Conservation (phyloP, 148 eudicot species). For the Nyssa sinensis region DNA sequence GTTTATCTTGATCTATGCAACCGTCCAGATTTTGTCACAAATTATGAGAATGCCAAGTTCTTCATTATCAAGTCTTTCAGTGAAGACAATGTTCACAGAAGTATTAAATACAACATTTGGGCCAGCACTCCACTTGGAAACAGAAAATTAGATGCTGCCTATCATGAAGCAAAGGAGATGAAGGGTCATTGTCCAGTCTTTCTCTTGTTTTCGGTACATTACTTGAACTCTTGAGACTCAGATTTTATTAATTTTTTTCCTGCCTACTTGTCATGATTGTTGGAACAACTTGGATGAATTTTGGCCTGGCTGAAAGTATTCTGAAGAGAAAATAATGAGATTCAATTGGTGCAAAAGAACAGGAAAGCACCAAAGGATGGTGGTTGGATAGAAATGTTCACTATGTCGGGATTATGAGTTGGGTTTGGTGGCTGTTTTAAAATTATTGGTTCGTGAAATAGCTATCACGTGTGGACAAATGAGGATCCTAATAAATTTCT, state of each 20-base stretch:
- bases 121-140: constrained; percentile 97
- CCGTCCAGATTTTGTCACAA: constrained; percentile 62
- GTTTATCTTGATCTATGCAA: constrained; percentile 48
- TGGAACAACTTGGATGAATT: not conserved
- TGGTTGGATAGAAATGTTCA: not conserved
- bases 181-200: constrained; percentile 69
- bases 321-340: not conserved
- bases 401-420: not conserved
- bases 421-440: not conserved
- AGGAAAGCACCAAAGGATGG: not conserved
- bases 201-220: constrained; percentile 88
- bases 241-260: not conserved
- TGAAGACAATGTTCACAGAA: constrained; percentile 95
- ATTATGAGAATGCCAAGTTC: constrained; percentile 81
- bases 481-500: too few species aligned
- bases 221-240: constrained; percentile 16
- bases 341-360: not conserved
- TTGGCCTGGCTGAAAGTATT: not conserved
- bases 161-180: constrained; percentile 66
- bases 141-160: constrained; percentile 88
- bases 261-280: not conserved
- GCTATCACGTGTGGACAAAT: too few species aligned
- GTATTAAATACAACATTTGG: constrained; percentile 89
- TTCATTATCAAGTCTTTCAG: constrained; percentile 94
- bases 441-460: too few species aligned